Evolutionary conservation across 768 basidiomycete genomes (phyloP).

Genomic region (Leccinum olivaceopallidum): DNA sequence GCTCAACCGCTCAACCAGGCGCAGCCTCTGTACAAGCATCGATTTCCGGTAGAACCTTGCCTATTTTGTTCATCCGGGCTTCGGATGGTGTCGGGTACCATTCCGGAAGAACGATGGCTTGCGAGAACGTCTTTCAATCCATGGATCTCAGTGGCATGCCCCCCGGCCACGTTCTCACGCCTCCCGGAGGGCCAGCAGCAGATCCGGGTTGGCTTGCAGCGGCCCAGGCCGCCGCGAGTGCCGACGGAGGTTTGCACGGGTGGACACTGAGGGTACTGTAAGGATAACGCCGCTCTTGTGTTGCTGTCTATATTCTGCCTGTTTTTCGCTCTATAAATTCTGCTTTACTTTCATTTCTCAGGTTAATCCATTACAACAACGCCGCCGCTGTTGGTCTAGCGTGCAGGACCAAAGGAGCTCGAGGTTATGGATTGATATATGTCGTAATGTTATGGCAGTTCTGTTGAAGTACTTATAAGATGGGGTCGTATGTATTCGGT

Average conservation of each 20-base stretch:
- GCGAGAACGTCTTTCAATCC: constrained; percentile 75
- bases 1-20: constrained; percentile 23
- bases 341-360: constrained; percentile 18
- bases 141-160: constrained; percentile 60
- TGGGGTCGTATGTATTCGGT: constrained; percentile 4
- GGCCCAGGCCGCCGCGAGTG: constrained; percentile 65
- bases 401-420: constrained; percentile 11
- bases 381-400: constrained; percentile 13
- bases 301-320: constrained; percentile 27
- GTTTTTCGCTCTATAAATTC: constrained; percentile 30
- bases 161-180: constrained; percentile 44
- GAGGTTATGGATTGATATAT: constrained; percentile 20
- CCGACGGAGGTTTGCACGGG: constrained; percentile 66
- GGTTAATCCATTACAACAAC: constrained; percentile 4
- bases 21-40: constrained; percentile 41
- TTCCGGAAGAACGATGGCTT: constrained; percentile 80
- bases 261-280: constrained; percentile 84
- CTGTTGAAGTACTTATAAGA: constrained; percentile 8
- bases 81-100: constrained; percentile 88
- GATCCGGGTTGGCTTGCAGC: constrained; percentile 75
- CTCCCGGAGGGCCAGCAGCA: constrained; percentile 44
- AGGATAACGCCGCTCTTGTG: constrained; percentile 24
- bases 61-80: constrained; percentile 78
- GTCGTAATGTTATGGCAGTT: constrained; percentile 27
- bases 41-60: constrained; percentile 70